Base-by-base conservation (phyloP, 805 yeast genomes). In the Starmerella khaoyaiensis region DNA sequence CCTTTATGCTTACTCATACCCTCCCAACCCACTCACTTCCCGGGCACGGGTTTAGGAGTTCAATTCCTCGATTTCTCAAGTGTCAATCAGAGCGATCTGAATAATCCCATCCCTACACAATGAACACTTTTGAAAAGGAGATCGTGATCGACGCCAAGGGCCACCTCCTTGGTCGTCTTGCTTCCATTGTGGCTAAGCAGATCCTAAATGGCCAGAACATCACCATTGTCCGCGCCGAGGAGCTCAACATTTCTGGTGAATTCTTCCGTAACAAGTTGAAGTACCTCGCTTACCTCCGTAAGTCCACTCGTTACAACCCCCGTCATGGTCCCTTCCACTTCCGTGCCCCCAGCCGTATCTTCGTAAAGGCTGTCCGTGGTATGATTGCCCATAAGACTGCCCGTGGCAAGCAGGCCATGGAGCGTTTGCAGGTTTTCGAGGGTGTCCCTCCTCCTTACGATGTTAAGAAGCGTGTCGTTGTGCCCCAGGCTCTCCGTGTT, bases 281-380 rank as follows among this genome's bases (percentile, higher is more conserved):
- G 81, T 90, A 84, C 90, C 96, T 86, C 71, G 99, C 93, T 67
- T 90, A 86, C 84, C 79, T 90, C 71, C 86, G 98, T 79, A 90
- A 90, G 79, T 81, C 93, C 61, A 86, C 98, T 65, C 80, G 94
- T 73, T 90, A 68, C 86, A 90, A 90, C 94, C 84, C 84, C 74
- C 79, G 75, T 62, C 79, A 84, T 68, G 99, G 98, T 74, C 97
- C 97, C 63, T 90, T 87, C 96, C 99, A 90, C 69, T 90, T 90
- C 94, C 90, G 97, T 73, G 99, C 99, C 51, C 99, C 99, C 69
- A 86, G 97, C 51, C 84, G 97, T 74, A 87, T 90, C 71, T 84
- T 90, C 72, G 86, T 86, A 93, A 90, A 90, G 80, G 96, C 99
- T 63, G 70, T 90, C 67, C 81, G 94, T 67, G 99, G 99, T 73